Base-by-base conservation (phyloP, 2,329 filamentous ascomycete species). In the Colletotrichum orbiculare region DNA sequence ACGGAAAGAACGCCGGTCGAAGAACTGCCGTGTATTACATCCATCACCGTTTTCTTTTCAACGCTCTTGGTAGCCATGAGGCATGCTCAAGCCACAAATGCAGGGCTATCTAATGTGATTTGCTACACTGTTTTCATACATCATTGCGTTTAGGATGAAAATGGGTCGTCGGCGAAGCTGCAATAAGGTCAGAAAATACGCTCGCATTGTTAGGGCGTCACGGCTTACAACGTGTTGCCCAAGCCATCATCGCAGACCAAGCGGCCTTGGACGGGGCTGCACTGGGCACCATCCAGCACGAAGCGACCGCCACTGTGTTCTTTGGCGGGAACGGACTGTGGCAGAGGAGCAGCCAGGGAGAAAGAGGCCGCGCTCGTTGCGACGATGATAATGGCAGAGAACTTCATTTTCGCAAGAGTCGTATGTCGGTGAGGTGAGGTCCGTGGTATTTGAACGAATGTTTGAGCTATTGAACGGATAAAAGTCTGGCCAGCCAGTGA, bases 111-210 rank as follows among this genome's bases (percentile, higher is more conserved):
- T 3, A 17, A 2, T 3, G 17, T 17, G 17, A 17, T 17, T 17
- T 17, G 17, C 17, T 17, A 17, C 17, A 3, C 17, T 17, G 17
- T 17, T 17, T 17, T 17, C 17, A 17, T 17, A 17, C 17, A 17
- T 17, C 2, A 17, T 25, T 25, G 25, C 25, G 13, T 17, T 9
- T 60, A 62, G 13, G 59, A 62, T 4, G 59, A 62, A 47, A 57
- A 62, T 15, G 59, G 59, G 34, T 62, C 59, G 17, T 62, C 59
- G 50, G 59, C 59, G 9, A 62, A 57, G 38, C 59, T 62, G n/a
- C 5, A 4, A 11, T 9, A 15, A 38, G 12, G 25, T 55, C 12
- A 46, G 38, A 5, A 9, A 8, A 37, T 8, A 41, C 25, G 4
- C 33, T 34, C 7, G 8, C 9, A 42, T 12, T 25, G 6, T 1